phyloP scores from a whole-genome alignment of 2,329 filamentous ascomycete species.

The Fusarium proliferatum region DNA sequence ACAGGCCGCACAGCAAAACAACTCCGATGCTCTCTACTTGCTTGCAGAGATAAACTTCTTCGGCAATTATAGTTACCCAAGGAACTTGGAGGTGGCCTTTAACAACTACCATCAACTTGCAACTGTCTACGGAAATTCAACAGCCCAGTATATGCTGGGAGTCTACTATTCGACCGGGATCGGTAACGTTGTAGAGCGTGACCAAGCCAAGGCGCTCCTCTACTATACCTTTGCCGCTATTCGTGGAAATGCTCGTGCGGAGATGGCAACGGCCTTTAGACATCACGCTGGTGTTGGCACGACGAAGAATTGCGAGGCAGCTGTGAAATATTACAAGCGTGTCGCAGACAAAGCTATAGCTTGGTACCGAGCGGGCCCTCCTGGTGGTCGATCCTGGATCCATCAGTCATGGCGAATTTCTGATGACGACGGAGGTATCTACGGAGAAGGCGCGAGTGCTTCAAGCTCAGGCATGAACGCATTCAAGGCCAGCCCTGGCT shows the following conservation, averaged over 20 bases:
- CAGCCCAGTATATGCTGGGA: conserved; percentile 94
- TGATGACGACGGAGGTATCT: conserved; percentile 91
- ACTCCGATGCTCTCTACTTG: conserved; percentile 87
- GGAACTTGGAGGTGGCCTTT: conserved; percentile 83
- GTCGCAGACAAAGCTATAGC: conserved; percentile 93
- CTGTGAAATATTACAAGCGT: conserved; percentile 88
- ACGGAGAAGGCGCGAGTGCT: conserved; percentile 93
- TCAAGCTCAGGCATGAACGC: conserved; percentile 88
- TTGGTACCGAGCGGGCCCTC: conserved; percentile 90
- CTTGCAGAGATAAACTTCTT: conserved; percentile 97
- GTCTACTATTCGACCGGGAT: conserved; percentile 96
- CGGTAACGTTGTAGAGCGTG: conserved; percentile 79
- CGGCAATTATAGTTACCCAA: conserved; percentile 89
- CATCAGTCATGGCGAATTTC: conserved; percentile 86
- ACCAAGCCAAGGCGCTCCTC: conserved; percentile 91
- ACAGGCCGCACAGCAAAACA: conserved; percentile 64
- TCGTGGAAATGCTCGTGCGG: conserved; percentile 82
- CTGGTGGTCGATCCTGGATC: conserved; percentile 83
- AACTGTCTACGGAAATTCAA: conserved; percentile 82
- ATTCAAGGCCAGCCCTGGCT: conserved; percentile 75
- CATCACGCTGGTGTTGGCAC: conserved; percentile 88
- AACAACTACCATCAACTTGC: conserved; percentile 84
- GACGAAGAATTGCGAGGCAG: conserved; percentile 84
- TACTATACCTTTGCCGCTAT: conserved; percentile 96
- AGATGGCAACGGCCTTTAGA: conserved; percentile 93